Conservation (phyloP, 2,329 filamentous ascomycete genomes). For the Bisporella sp. region DNA sequence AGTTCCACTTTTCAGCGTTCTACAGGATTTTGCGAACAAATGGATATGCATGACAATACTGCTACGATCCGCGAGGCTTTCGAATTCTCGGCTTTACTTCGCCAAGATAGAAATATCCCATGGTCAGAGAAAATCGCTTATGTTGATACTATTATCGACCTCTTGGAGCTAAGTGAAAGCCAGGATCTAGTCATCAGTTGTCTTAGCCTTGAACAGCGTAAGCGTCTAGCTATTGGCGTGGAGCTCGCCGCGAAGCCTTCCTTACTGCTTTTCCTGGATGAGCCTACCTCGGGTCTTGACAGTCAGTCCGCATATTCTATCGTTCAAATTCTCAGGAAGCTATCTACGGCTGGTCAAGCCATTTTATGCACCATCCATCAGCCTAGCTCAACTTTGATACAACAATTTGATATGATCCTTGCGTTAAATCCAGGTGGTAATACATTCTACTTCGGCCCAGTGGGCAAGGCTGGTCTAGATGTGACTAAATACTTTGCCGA, state of each 20-base stretch:
- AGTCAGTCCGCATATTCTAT: background rate
- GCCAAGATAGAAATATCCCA: slow-evolving; percentile 67
- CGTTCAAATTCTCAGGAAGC: background rate
- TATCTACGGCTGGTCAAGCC: background rate
- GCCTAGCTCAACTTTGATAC: background rate
- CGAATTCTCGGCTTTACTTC: slow-evolving; percentile 74
- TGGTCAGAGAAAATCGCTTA: slow-evolving; percentile 56
- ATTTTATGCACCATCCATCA: background rate
- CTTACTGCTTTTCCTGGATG: background rate
- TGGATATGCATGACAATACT: slow-evolving; percentile 63
- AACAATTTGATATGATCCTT: background rate
- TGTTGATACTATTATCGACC: background rate
- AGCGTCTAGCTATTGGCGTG: background rate
- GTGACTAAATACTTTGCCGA: background rate
- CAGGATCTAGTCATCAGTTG: background rate
- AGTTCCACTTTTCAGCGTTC: slow-evolving; percentile 59
- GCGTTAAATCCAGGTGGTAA: background rate
- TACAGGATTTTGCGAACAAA: slow-evolving; percentile 67
- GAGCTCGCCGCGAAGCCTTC: background rate
- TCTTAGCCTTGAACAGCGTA: background rate
- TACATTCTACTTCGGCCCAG: background rate
- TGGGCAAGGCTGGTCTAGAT: background rate
- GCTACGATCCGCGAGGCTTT: slow-evolving; percentile 73
- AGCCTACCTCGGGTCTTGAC: background rate
- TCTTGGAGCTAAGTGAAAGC: background rate